Percentiles rank a stretch among this genome's conserved stretches.
phyloP scores from a whole-genome alignment of 768 basidiomycete genomes.

The Phylloporus sp. region DNA sequence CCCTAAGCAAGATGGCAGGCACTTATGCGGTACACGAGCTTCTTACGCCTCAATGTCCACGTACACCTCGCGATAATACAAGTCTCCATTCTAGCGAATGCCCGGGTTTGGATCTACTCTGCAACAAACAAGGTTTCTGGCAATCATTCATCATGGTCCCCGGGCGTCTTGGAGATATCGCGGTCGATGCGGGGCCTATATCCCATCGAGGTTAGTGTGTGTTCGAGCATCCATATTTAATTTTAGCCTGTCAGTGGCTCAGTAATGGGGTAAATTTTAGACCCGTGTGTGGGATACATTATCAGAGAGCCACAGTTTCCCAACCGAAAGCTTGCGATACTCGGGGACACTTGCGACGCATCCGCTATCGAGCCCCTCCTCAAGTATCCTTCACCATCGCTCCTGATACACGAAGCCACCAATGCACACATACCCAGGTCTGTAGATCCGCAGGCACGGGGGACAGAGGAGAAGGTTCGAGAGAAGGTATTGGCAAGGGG shows the following conservation, averaged over 20 bases:
- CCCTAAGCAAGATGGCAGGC: slow-evolving; percentile 55
- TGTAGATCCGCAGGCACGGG: slow-evolving; percentile 48
- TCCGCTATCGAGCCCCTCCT: slow-evolving; percentile 56
- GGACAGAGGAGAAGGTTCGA: slow-evolving; percentile 39
- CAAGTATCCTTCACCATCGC: slow-evolving; percentile 44
- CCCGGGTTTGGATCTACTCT: slow-evolving; percentile 56
- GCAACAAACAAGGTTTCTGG: slow-evolving; percentile 63
- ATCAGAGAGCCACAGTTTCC: slow-evolving; percentile 53
- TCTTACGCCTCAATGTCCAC: slow-evolving; percentile 49
- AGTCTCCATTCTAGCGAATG: slow-evolving; percentile 63
- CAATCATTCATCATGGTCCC: slow-evolving; percentile 40
- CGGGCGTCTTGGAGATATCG: slow-evolving; percentile 40
- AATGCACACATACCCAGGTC: slow-evolving; percentile 62
- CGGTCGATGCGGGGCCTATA: slow-evolving; percentile 75
- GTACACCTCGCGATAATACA: slow-evolving; percentile 45
- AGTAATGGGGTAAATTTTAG: slow-evolving; percentile 34
- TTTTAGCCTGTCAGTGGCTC: neutral
- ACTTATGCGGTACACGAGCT: slow-evolving; percentile 79
- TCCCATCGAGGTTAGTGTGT: slow-evolving; percentile 60
- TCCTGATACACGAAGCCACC: slow-evolving; percentile 86
- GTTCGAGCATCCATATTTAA: neutral
- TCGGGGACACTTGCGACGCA: slow-evolving; percentile 76
- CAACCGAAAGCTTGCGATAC: slow-evolving; percentile 63
- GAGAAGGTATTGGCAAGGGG: slow-evolving; percentile 60
- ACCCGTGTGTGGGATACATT: slow-evolving; percentile 77